Percentiles rank a stretch among this genome's conserved stretches.
Evolutionary conservation across 2,329 filamentous ascomycete species (phyloP).

Genomic region (Colletotrichum coccodes): DNA sequence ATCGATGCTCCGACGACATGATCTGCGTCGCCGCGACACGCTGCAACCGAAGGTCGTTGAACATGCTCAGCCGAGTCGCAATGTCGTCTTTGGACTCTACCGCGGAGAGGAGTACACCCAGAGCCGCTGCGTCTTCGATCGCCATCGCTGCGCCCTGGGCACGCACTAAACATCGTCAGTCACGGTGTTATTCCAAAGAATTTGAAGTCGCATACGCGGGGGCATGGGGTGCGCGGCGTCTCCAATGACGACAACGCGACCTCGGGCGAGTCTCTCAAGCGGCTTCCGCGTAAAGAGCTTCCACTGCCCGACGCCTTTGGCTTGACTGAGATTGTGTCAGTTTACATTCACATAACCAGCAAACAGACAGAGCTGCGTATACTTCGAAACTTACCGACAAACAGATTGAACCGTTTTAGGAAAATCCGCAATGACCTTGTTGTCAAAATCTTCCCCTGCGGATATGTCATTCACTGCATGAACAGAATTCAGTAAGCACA

Average conservation of each 20-base stretch:
- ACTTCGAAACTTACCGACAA: neutral
- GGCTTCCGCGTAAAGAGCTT: neutral
- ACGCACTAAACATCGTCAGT: neutral
- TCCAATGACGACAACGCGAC: neutral
- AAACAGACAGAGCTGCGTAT: neutral
- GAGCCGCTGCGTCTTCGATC: neutral
- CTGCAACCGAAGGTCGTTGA: neutral
- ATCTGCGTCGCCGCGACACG: conserved; percentile 3
- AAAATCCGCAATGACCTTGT: neutral
- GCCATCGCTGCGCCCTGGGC: conserved; percentile 5
- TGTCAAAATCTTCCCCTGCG: neutral
- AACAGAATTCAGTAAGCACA: neutral
- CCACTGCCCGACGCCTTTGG: neutral
- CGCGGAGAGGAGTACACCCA: neutral
- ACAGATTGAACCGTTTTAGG: neutral
- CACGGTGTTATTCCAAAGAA: neutral
- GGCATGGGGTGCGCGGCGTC: conserved; percentile 5
- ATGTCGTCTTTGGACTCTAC: neutral
- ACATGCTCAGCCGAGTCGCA: neutral
- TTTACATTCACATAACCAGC: neutral
- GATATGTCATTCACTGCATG: neutral
- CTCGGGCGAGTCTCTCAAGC: neutral
- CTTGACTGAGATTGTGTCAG: neutral
- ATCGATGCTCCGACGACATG: neutral
- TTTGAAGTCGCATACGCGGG: neutral